Base-by-base conservation (phyloP, 2,329 filamentous ascomycete genomes). In the Mycosphaerella sp. region DNA sequence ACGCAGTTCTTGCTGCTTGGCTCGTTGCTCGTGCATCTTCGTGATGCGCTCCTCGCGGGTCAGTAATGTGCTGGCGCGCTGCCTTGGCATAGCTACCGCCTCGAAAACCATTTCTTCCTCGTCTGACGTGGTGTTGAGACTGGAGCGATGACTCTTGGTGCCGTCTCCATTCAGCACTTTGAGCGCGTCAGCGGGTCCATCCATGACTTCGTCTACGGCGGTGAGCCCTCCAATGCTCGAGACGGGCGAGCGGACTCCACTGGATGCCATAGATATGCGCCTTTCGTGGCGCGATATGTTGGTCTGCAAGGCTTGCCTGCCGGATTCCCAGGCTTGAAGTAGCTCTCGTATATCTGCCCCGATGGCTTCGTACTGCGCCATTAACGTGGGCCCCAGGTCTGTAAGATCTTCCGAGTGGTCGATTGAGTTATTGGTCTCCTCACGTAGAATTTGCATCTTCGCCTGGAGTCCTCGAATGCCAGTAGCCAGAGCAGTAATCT, bases 321-420 rank as follows among this genome's bases (percentile, higher is more conserved):
- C 93, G 46, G 68, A 59, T 55, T 77, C 74, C 74, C 74, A 77
- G 2, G 74, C 73, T 58, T 74, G 71, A 46, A 75, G 67, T 14
- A 77, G 64, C 40, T 69, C 71, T 66, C 85, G 85, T 40, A 98
- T 77, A 64, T 98, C 93, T 21, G 84, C 77, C 2, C 93, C 93
- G 57, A 98, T 94, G 4, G 89, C 91, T 50, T 98, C 93, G 68
- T 97, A 98, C 64, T 97, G 93, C 17, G 83, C 73, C 77, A 95
- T 84, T 35, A 97, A 77, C 56, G 82, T 84, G 0, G 84, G 79
- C 0, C 87, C 88, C 13, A 95, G 78, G 59, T 95, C 87, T 16
- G 65, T 65, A 13, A 68, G 59, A 37, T 68, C 67, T 14, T 75
- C 72, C 1, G 86, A 82, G 60, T 85, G 82, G 62, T 95, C 87